A percentile compares a stretch with the other conserved stretches of the same genome.
These are phyloP conservation scores for Linum lewisii DNA, from an alignment of 345 rosid genomes.

Conservation along the genomic window DNA sequence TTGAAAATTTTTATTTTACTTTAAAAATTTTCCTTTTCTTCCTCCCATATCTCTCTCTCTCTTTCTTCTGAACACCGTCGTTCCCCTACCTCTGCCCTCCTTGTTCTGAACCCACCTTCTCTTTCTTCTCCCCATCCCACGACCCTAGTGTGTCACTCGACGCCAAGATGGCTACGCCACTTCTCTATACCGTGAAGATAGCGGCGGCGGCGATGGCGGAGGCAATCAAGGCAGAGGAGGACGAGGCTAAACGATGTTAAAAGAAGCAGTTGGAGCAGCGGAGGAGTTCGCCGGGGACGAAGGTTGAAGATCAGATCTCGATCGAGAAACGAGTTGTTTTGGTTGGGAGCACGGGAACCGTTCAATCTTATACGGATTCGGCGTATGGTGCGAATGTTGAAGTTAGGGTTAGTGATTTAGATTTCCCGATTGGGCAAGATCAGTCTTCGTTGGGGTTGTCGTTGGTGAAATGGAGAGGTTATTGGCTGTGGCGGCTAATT, in stretches of 20 bases:
- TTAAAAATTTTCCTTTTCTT: slow-evolving; percentile 18
- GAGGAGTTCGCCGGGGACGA: slow-evolving; percentile 71
- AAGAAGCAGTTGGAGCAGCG: slow-evolving; percentile 55
- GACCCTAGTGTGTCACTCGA: slow-evolving; percentile 20
- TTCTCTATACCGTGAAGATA: slow-evolving; percentile 54
- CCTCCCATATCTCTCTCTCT: no score
- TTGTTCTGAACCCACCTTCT: slow-evolving; percentile 39
- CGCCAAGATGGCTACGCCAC: slow-evolving; percentile 27
- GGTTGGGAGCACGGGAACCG: slow-evolving; percentile 81
- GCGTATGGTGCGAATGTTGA: slow-evolving; percentile 93
- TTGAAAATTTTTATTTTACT: no score
- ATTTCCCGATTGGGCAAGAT: slow-evolving; percentile 88
- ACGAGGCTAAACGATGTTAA: slow-evolving; percentile 45
- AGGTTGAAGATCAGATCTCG: slow-evolving; percentile 75
- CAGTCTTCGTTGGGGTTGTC: slow-evolving; percentile 79
- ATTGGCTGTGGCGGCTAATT: slow-evolving; percentile 84
- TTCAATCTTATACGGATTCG: slow-evolving; percentile 64
- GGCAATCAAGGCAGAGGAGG: slow-evolving; percentile 27
- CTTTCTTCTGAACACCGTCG: no score
- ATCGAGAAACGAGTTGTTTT: slow-evolving; percentile 64
- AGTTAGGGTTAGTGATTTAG: slow-evolving; percentile 66
- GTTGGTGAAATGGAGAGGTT: slow-evolving; percentile 91
- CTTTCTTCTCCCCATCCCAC: slow-evolving; percentile 22
- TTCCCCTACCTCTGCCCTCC: slow-evolving; percentile 20
- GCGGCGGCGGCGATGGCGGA: slow-evolving; percentile 44